These are phyloP conservation scores for Podaxis sp. DNA, from an alignment of 768 basidiomycete genomes.

Conservation along the genomic window DNA sequence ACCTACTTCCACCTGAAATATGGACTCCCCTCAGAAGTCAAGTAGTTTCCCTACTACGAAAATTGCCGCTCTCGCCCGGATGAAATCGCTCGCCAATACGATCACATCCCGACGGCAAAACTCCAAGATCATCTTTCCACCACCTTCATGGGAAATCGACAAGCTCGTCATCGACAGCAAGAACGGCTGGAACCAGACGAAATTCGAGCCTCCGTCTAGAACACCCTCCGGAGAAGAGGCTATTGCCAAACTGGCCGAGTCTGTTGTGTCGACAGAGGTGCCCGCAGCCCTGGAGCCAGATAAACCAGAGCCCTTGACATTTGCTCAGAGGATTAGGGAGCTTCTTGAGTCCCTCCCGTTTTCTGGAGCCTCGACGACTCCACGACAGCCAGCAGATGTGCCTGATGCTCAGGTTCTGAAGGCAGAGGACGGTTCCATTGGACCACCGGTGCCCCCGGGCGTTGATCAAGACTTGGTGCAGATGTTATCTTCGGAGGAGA, in stretches of 20 bases:
- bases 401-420: slow-evolving; percentile 17
- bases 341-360: slow-evolving; percentile 38
- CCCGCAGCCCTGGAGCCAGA: slow-evolving; percentile 18
- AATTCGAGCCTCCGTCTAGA: background rate
- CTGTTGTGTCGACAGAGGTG: slow-evolving; percentile 11
- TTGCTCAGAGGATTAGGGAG: slow-evolving; percentile 35
- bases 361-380: slow-evolving; percentile 24
- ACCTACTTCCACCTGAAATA: background rate
- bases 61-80: slow-evolving; percentile 33
- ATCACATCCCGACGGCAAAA: slow-evolving; percentile 20
- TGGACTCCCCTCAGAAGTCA: slow-evolving; percentile 5
- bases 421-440: slow-evolving; percentile 25
- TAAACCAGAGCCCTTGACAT: slow-evolving; percentile 33
- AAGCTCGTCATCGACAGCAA: slow-evolving; percentile 16
- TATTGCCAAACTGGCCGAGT: background rate
- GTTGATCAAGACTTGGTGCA: slow-evolving; percentile 49
- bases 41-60: slow-evolving; percentile 30
- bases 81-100: slow-evolving; percentile 34
- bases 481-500: slow-evolving; percentile 54
- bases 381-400: slow-evolving; percentile 18
- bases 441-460: slow-evolving; percentile 40
- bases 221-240: background rate
- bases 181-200: background rate
- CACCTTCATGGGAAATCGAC: slow-evolving; percentile 46
- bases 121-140: slow-evolving; percentile 37